Percentiles rank a stretch among this genome's conserved stretches.
These are phyloP conservation scores for Hypoxylon sp. DNA, from an alignment of 2,329 filamentous ascomycete genomes.

Conservation along the genomic window DNA sequence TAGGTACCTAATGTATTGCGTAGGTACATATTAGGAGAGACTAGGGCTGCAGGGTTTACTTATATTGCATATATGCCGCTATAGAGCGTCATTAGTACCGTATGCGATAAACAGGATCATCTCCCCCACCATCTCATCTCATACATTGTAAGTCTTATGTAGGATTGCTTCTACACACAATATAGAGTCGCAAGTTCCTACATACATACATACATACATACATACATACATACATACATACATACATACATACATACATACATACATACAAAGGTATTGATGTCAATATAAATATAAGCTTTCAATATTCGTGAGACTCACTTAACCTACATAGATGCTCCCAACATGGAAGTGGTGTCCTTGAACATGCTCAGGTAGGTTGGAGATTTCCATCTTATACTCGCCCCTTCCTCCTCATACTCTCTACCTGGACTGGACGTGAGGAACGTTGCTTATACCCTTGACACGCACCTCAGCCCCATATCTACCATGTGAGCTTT, in stretches of 20 bases:
- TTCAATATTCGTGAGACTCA: background rate
- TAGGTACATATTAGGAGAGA: too few species aligned
- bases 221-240: background rate
- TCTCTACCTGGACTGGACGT: slow-evolving; percentile 2
- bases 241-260: background rate
- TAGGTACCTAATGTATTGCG: background rate
- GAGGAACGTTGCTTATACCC: slow-evolving; percentile 15
- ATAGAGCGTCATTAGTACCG: too few species aligned
- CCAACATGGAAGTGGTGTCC: slow-evolving; percentile 9
- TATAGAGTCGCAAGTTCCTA: background rate
- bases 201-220: too few species aligned
- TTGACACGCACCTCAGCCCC: slow-evolving; percentile 4
- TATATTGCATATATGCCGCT: too few species aligned
- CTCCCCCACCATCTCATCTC: too few species aligned
- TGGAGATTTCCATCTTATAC: background rate
- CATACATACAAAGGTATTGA: too few species aligned
- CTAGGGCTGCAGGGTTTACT: too few species aligned
- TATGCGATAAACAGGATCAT: too few species aligned
- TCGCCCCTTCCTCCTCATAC: slow-evolving; percentile 1
- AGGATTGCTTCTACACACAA: too few species aligned
- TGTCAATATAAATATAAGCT: background rate
- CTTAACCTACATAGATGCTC: background rate
- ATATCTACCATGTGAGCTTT: slow-evolving; percentile 4
- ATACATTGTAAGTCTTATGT: too few species aligned
- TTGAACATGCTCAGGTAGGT: background rate